Percentiles rank a stretch among this genome's conserved stretches.
These are phyloP conservation scores for Pascua sp. DNA, from an alignment of 1,284 basidiomycete species.

Conservation along the genomic window DNA sequence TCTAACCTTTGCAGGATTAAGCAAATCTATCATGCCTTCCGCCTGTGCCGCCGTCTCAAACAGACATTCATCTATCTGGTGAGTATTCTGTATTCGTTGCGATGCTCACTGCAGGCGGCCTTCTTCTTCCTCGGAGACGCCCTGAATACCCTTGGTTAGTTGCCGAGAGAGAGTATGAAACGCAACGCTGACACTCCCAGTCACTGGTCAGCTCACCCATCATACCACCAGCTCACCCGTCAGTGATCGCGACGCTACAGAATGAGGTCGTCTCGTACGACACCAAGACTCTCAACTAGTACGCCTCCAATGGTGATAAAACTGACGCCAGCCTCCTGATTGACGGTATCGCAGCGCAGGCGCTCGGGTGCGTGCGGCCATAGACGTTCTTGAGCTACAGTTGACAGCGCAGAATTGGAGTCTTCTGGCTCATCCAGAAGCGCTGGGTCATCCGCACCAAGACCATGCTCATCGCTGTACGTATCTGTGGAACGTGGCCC, in stretches of 20 bases:
- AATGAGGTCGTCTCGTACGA: conserved; percentile 58
- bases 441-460: conserved; percentile 67
- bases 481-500: conserved; percentile 5
- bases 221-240: conserved; percentile 35
- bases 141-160: conserved; percentile 54
- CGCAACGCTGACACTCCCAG: conserved; percentile 8
- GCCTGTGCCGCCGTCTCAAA: conserved; percentile 65
- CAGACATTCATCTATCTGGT: conserved; percentile 54
- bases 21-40: conserved; percentile 65
- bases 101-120: conserved; percentile 63
- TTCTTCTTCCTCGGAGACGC: conserved; percentile 59
- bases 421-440: conserved; percentile 76
- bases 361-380: conserved; percentile 54
- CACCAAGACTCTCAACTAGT: conserved; percentile 40
- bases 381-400: conserved; percentile 40
- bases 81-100: conserved; percentile 7
- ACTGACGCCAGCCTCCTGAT: conserved; percentile 57
- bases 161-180: neutral
- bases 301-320: conserved; percentile 39
- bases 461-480: conserved; percentile 51
- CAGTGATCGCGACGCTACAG: conserved; percentile 73
- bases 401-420: conserved; percentile 46
- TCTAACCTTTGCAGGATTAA: conserved; percentile 48
- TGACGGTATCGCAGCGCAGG: conserved; percentile 71
- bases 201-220: conserved; percentile 2